Evolutionary conservation across 2,329 filamentous ascomycete species (phyloP).

Genomic region (Sphaerulina vaccinii): DNA sequence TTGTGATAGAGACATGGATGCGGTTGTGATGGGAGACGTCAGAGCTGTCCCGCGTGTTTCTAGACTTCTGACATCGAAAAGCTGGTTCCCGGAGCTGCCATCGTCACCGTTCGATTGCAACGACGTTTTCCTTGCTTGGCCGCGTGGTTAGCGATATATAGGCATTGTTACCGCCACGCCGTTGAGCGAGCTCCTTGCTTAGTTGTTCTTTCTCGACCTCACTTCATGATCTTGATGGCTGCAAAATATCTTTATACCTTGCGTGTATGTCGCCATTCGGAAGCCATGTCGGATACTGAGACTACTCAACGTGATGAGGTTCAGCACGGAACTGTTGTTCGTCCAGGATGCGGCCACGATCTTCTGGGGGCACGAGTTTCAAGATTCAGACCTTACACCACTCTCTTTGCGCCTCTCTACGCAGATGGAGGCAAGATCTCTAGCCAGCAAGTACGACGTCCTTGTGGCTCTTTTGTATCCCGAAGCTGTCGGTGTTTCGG

Average conservation of each 20-base stretch:
- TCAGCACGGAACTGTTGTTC: neutral
- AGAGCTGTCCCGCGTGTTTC: constrained; percentile 3
- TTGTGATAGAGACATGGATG: neutral
- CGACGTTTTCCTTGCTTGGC: constrained; percentile 13
- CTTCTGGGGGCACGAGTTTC: neutral
- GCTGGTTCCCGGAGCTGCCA: constrained; percentile 1
- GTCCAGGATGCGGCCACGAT: constrained; percentile 1
- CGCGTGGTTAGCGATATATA: neutral
- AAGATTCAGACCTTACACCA: neutral
- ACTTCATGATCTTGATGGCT: neutral
- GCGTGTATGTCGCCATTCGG: neutral
- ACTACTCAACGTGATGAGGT: neutral
- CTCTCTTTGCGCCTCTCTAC: neutral
- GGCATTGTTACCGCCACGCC: constrained; percentile 5
- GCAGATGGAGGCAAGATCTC: neutral
- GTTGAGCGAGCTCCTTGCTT: constrained; percentile 3
- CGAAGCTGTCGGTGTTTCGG: neutral
- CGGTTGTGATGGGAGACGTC: neutral
- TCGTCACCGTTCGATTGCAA: neutral
- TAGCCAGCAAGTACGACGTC: neutral
- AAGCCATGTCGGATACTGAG: constrained; percentile 4
- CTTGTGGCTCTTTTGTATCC: neutral
- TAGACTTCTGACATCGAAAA: neutral
- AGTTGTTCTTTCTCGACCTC: neutral
- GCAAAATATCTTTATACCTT: neutral